Evolutionary conservation across 495 filamentous ascomycete genomes (phyloP).

Genomic region (Parachaetomium inaequale): DNA sequence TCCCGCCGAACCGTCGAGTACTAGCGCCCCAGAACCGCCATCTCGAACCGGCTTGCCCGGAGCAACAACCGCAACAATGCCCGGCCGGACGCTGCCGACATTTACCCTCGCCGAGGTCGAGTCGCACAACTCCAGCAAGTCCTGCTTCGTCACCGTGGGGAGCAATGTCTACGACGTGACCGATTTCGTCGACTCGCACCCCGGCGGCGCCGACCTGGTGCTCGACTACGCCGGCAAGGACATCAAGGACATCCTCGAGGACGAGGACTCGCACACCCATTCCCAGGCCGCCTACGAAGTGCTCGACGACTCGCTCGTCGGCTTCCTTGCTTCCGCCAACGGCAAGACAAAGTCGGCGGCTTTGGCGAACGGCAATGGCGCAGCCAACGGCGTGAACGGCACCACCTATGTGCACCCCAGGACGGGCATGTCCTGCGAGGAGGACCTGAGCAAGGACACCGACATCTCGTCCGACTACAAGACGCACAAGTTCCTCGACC

Average conservation of each 20-base stretch:
- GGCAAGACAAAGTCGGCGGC: constrained; percentile 13
- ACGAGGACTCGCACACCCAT: constrained; percentile 78
- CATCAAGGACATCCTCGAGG: constrained; percentile 74
- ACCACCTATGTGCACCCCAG: constrained; percentile 54
- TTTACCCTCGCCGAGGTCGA: constrained; percentile 74
- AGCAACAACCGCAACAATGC: constrained; percentile 9
- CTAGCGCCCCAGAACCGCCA: neutral
- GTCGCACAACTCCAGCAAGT: constrained; percentile 72
- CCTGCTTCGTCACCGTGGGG: constrained; percentile 90
- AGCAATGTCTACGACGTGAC: constrained; percentile 94
- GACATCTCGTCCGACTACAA: constrained; percentile 71
- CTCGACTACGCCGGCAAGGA: constrained; percentile 90
- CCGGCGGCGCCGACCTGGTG: constrained; percentile 84
- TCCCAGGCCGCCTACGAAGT: constrained; percentile 92
- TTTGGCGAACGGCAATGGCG: constrained; percentile 25
- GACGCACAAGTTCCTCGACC: constrained; percentile 88
- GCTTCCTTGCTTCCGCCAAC: constrained; percentile 56
- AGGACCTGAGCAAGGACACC: constrained; percentile 83
- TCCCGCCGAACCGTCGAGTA: neutral
- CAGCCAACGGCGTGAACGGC: constrained; percentile 36
- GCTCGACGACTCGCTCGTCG: constrained; percentile 71
- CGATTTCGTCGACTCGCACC: constrained; percentile 80
- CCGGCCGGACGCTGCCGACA: constrained; percentile 65
- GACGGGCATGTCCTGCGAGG: constrained; percentile 81
- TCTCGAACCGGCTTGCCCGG: neutral